Conservation (phyloP, 371 early-diverging fungal genomes). For the Fennellomyces sp. region DNA sequence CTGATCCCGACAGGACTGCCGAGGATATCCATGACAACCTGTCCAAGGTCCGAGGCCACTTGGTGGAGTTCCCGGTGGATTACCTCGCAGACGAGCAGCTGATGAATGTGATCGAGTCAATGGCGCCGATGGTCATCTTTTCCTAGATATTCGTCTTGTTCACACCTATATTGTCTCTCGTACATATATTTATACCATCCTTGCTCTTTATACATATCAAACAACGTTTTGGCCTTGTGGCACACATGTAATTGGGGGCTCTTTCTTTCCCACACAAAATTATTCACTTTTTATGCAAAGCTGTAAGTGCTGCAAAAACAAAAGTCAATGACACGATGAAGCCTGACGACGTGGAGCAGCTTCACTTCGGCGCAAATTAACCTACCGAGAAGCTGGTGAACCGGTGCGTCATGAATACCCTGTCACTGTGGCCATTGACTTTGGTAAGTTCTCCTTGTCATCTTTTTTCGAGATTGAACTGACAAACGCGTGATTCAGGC, state of each 20-base stretch:
- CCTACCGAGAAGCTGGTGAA: background rate
- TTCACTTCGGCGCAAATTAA: too few relatives aligned
- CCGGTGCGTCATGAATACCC: slow-evolving; percentile 1
- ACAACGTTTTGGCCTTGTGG: background rate
- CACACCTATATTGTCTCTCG: slow-evolving; percentile 3
- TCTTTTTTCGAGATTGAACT: background rate
- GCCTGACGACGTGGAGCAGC: background rate
- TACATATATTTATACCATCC: background rate
- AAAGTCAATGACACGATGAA: too few relatives aligned
- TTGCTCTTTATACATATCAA: background rate
- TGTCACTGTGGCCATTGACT: slow-evolving; percentile 25
- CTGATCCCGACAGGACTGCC: slow-evolving; percentile 39
- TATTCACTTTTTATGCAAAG: background rate
- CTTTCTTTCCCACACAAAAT: background rate
- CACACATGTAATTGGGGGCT: background rate
- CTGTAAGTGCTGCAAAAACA: background rate
- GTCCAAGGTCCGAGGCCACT: slow-evolving; percentile 56
- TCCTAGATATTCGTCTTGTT: slow-evolving; percentile 32
- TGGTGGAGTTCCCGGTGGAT: slow-evolving; percentile 77
- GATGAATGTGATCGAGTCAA: slow-evolving; percentile 52
- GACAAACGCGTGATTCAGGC: slow-evolving; percentile 3
- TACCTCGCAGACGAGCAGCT: slow-evolving; percentile 77
- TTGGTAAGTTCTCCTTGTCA: slow-evolving; percentile 12
- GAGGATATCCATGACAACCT: slow-evolving; percentile 45
- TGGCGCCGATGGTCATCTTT: slow-evolving; percentile 64